These are phyloP conservation scores for Stagonosporopsis cucurbitacearum DNA, from an alignment of 2,329 filamentous ascomycete genomes.

Conservation along the genomic window DNA sequence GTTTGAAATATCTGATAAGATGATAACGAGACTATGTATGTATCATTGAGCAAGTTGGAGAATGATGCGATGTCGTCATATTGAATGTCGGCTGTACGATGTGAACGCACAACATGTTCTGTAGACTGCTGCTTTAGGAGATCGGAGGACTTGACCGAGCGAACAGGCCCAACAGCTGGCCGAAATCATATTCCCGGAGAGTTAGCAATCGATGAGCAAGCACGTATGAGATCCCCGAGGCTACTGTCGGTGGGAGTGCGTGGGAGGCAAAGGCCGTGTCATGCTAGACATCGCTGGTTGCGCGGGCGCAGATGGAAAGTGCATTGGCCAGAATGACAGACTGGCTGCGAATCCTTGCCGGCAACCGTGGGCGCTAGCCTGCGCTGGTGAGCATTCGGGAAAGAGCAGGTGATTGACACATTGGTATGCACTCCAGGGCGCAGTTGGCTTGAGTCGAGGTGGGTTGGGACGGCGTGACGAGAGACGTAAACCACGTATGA, in stretches of 20 bases:
- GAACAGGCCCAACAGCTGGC: not conserved
- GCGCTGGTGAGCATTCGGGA: not conserved
- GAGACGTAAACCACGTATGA: not conserved
- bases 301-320: not conserved
- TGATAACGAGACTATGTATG: not conserved
- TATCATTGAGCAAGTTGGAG: not conserved
- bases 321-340: not conserved
- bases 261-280: not conserved
- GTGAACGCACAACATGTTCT: not conserved
- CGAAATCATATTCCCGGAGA: not conserved
- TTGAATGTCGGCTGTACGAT: not conserved
- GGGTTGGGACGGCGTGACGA: not conserved
- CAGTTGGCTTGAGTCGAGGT: not conserved
- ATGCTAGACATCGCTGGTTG: not conserved
- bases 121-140: not conserved
- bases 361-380: slow-evolving; percentile 1
- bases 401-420: not conserved
- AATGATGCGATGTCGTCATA: slow-evolving; percentile 5
- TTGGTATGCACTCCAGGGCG: not conserved
- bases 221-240: not conserved
- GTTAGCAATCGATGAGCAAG: not conserved
- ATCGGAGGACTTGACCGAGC: not conserved
- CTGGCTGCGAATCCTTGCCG: not conserved
- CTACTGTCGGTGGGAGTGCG: not conserved
- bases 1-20: not conserved